Conservation (phyloP, 2,329 filamentous ascomycete genomes). For the Westerdykella ornata region DNA sequence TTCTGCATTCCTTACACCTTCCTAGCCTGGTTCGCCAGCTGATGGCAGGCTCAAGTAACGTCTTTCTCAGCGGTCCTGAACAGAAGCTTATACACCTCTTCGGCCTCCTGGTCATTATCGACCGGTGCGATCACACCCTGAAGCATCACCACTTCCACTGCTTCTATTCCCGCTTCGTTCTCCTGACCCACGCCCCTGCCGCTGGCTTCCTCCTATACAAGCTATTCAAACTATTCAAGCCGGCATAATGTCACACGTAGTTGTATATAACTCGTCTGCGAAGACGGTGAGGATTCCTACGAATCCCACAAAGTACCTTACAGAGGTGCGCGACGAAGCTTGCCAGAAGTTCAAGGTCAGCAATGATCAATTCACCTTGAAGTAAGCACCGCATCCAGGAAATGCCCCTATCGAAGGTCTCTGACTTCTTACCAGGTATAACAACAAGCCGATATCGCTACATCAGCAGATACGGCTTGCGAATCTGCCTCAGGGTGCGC, state of each 20-base stretch:
- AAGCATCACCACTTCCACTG: constrained; percentile 21
- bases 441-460: constrained; percentile 79
- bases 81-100: constrained; percentile 28
- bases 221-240: constrained; percentile 21
- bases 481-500: constrained; percentile 76
- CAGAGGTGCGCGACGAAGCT: constrained; percentile 80
- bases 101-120: constrained; percentile 23
- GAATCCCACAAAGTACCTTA: constrained; percentile 69
- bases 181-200: constrained; percentile 23
- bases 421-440: constrained; percentile 38
- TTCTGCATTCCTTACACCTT: constrained; percentile 3
- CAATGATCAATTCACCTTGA: constrained; percentile 69
- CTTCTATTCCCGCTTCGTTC: constrained; percentile 21
- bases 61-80: constrained; percentile 29
- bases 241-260: constrained; percentile 78
- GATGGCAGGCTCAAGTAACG: constrained; percentile 30
- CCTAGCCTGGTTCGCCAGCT: constrained; percentile 15
- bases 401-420: neutral
- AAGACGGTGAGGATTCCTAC: constrained; percentile 77
- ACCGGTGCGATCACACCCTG: constrained; percentile 22
- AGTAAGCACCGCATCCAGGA: constrained; percentile 49
- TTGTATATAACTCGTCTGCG: constrained; percentile 75
- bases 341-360: constrained; percentile 73
- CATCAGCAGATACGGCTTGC: constrained; percentile 77
- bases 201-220: constrained; percentile 20